Conservation (phyloP, 306 rosid species). For the Datisca glomerata region DNA sequence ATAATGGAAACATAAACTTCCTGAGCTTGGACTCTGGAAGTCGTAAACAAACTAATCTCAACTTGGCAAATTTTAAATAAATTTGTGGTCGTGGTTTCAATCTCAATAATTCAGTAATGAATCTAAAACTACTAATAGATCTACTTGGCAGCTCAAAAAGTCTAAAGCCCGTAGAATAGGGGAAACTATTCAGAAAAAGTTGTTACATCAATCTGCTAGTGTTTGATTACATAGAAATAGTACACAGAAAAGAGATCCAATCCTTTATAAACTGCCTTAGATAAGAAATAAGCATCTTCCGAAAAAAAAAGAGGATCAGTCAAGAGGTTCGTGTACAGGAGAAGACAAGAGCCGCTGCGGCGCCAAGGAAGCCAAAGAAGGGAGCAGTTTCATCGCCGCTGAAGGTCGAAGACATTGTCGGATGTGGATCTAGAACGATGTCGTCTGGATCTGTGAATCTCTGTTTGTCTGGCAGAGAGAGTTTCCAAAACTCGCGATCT, state of each 20-base stretch:
- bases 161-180: not conserved
- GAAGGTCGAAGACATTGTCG: slow-evolving; percentile 41
- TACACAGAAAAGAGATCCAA: not conserved
- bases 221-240: no score
- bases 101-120: no score
- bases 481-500: not conserved
- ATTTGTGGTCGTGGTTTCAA: no score
- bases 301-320: not conserved
- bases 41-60: no score
- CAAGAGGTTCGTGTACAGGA: slow-evolving; percentile 38
- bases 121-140: no score
- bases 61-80: not conserved
- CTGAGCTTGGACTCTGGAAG: no score
- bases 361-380: slow-evolving; percentile 83
- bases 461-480: slow-evolving; percentile 1
- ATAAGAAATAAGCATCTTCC: not conserved
- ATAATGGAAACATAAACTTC: no score
- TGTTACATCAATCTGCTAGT: no score
- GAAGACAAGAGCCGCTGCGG: slow-evolving; percentile 84
- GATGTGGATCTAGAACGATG: slow-evolving; percentile 21
- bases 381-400: slow-evolving; percentile 95
- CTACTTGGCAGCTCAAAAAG: not conserved
- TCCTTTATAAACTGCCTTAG: not conserved
- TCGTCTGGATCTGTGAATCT: slow-evolving; percentile 25
- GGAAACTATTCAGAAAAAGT: no score